Percentiles rank a stretch among this genome's conserved stretches.
These are phyloP conservation scores for Tulasnella calospora DNA, from an alignment of 768 basidiomycete species.

Conservation along the genomic window DNA sequence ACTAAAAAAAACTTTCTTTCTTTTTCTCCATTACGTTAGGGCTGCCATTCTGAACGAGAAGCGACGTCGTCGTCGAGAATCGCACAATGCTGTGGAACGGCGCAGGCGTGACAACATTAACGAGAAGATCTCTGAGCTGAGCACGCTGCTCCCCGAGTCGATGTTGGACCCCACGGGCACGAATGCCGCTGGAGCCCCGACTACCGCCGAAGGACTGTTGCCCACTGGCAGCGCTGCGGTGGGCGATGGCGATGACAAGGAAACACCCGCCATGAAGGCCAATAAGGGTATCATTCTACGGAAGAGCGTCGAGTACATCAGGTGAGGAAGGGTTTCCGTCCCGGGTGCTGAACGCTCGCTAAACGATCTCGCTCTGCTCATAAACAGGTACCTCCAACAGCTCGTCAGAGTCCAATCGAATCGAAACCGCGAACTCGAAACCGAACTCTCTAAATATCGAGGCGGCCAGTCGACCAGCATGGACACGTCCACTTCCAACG, in stretches of 20 bases:
- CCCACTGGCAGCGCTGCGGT: slow-evolving; percentile 24
- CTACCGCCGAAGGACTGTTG: slow-evolving; percentile 15
- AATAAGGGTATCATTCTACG: slow-evolving; percentile 92
- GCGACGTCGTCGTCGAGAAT: slow-evolving; percentile 70
- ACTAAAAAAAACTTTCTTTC: neutral
- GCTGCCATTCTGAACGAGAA: slow-evolving; percentile 73
- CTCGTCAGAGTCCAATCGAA: slow-evolving; percentile 74
- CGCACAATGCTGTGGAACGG: slow-evolving; percentile 89
- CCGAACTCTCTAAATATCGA: slow-evolving; percentile 45
- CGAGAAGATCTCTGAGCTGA: slow-evolving; percentile 87
- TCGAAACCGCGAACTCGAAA: slow-evolving; percentile 73
- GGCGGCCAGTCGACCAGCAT: neutral
- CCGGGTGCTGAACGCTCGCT: too few relatives aligned
- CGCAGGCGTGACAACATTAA: slow-evolving; percentile 88
- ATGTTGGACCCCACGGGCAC: slow-evolving; percentile 53
- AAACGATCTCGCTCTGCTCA: neutral
- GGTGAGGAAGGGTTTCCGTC: slow-evolving; percentile 28
- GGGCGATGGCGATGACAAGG: slow-evolving; percentile 20
- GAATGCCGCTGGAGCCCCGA: slow-evolving; percentile 31
- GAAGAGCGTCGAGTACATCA: slow-evolving; percentile 72
- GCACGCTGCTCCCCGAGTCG: slow-evolving; percentile 82
- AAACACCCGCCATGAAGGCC: slow-evolving; percentile 57
- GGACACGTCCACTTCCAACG: neutral
- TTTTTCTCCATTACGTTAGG: slow-evolving; percentile 32
- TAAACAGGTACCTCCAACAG: slow-evolving; percentile 69